Percentiles rank a stretch among this genome's conserved stretches.
These are phyloP conservation scores for Epichloe glyceriae DNA, from an alignment of 2,329 filamentous ascomycete genomes.

Conservation along the genomic window DNA sequence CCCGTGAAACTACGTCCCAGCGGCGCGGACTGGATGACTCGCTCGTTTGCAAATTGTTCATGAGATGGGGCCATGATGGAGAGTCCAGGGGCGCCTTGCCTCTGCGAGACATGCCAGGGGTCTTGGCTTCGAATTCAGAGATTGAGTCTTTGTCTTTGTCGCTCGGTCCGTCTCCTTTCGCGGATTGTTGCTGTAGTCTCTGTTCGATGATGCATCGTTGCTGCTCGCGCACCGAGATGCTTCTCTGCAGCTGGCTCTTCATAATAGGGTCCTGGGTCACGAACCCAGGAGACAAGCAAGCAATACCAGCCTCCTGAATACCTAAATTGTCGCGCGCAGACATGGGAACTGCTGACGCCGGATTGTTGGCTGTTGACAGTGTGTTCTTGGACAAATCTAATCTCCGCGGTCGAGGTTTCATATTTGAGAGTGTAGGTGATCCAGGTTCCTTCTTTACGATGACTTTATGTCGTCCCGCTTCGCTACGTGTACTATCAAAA, in stretches of 20 bases:
- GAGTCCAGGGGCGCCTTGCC: slow-evolving; percentile 78
- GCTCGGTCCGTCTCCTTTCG: slow-evolving; percentile 54
- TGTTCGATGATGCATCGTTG: slow-evolving; percentile 92
- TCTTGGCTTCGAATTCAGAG: slow-evolving; percentile 47
- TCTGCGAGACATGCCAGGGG: slow-evolving; percentile 58
- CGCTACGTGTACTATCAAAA: slow-evolving; percentile 25
- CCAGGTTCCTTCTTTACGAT: slow-evolving; percentile 94
- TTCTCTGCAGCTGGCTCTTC: slow-evolving; percentile 89
- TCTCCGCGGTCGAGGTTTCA: slow-evolving; percentile 51
- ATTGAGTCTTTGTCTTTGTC: slow-evolving; percentile 40
- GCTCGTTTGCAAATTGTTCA: slow-evolving; percentile 81
- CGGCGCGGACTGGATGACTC: slow-evolving; percentile 92
- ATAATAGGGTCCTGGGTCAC: slow-evolving; percentile 93
- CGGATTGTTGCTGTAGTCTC: slow-evolving; percentile 75
- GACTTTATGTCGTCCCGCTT: slow-evolving; percentile 54
- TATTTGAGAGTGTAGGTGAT: slow-evolving; percentile 65
- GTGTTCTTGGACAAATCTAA: slow-evolving; percentile 62
- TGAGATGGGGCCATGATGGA: slow-evolving; percentile 93
- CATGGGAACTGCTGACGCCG: slow-evolving; percentile 56
- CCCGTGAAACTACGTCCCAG: slow-evolving; percentile 92
- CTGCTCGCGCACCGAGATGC: slow-evolving; percentile 84
- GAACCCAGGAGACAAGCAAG: slow-evolving; percentile 90
- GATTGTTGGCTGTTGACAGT: slow-evolving; percentile 35
- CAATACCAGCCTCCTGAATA: slow-evolving; percentile 86
- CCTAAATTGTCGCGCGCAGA: slow-evolving; percentile 67